Conservation (phyloP, 176 grass and related monocot genomes). For the Ensete ventricosum region DNA sequence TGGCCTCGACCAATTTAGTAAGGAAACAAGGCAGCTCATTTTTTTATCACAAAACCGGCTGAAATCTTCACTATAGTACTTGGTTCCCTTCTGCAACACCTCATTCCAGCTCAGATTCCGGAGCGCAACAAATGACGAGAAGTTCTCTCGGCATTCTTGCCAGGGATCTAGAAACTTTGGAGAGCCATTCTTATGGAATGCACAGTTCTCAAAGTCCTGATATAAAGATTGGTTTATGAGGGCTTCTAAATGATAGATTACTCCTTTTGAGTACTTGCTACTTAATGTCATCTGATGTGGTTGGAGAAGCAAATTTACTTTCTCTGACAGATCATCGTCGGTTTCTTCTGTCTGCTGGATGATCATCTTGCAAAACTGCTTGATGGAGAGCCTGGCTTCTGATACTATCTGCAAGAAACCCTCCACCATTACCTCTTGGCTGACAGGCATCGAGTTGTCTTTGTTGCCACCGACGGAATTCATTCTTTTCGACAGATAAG, state of each 20-base stretch:
- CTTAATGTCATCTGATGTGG: conserved; percentile 42
- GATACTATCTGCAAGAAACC: conserved; percentile 95
- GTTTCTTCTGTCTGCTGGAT: conserved; percentile 60
- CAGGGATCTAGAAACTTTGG: conserved; percentile 58
- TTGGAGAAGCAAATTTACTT: conserved; percentile 62
- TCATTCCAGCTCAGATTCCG: conserved; percentile 96
- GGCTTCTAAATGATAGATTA: conserved; percentile 79
- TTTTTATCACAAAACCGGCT: conserved; percentile 93
- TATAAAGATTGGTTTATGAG: conserved; percentile 75
- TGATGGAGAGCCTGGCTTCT: conserved; percentile 83
- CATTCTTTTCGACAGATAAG: conserved; percentile 50
- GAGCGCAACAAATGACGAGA: conserved; percentile 58
- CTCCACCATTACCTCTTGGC: conserved; percentile 94
- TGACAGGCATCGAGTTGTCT: conserved; percentile 73
- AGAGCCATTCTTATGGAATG: conserved; percentile 57
- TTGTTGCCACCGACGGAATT: conserved; percentile 40
- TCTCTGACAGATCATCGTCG: conserved; percentile 56
- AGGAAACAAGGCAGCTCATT: conserved; percentile 78
- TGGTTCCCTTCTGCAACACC: conserved; percentile 82
- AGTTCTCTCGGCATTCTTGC: conserved; percentile 63
- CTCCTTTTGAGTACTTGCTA: conserved; percentile 41
- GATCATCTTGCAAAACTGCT: conserved; percentile 87
- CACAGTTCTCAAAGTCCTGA: conserved; percentile 90
- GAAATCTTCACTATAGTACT: conserved; percentile 76
- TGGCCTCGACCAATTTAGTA: conserved; percentile 69